Evolutionary conservation across 345 rosid genomes (phyloP).

Genomic region (Lepidium aucheri): DNA sequence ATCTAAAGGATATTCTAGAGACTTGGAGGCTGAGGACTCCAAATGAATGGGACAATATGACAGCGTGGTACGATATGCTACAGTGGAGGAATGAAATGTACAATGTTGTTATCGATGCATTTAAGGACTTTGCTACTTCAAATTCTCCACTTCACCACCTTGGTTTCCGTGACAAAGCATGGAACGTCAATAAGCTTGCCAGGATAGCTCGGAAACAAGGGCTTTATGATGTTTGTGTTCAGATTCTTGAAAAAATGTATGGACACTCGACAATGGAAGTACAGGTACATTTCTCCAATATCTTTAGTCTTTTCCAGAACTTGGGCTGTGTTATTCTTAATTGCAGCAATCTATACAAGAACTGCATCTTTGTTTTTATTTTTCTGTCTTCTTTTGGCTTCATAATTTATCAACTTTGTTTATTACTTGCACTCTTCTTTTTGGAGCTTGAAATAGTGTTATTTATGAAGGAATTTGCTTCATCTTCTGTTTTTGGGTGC

Average conservation of each 20-base stretch:
- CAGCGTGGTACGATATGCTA: conserved; percentile 94
- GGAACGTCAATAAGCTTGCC: conserved; percentile 99
- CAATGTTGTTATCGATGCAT: conserved; percentile 85
- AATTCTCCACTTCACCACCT: conserved; percentile 92
- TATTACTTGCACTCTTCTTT: neutral
- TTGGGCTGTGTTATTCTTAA: neutral
- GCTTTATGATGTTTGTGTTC: conserved; percentile 87
- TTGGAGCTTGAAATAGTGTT: conserved; percentile 1
- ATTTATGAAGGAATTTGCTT: neutral
- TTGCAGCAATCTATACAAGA: neutral
- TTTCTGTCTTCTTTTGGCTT: neutral
- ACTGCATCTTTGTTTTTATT: neutral
- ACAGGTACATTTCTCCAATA: conserved; percentile 49
- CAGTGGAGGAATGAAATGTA: conserved; percentile 99
- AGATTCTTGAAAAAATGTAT: conserved; percentile 92
- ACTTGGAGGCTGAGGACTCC: conserved; percentile 98
- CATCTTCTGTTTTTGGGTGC: conserved; percentile 21
- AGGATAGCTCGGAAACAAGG: conserved; percentile 96
- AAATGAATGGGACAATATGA: conserved; percentile 97
- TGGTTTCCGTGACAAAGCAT: conserved; percentile 96
- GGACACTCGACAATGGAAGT: conserved; percentile 99
- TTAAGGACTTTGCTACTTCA: conserved; percentile 65
- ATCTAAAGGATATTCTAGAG: conserved; percentile 94
- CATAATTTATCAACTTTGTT: neutral
- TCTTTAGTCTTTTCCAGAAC: neutral